Evolutionary conservation across 257 asterid species (phyloP), one percentile per base, ranked within the genome.

Genomic region (Solanum phureja): DNA sequence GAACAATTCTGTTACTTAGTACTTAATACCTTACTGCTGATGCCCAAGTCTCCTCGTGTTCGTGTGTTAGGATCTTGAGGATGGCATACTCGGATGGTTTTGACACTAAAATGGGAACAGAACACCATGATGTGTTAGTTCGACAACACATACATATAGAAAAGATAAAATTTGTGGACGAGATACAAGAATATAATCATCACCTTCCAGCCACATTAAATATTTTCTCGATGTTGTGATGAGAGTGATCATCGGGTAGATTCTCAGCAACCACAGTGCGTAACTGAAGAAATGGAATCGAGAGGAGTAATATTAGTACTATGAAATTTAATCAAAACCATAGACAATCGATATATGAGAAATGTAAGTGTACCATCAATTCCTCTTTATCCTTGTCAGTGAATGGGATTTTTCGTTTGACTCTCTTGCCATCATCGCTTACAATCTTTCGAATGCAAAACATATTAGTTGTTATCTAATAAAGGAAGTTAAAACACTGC

Each of bases 191-290:
- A 82, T 9, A 88, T 16, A 76, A 97, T 16, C 77, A 97, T 19
- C 84, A 97, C 99, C 93, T 90, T 89, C 99, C 99, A 49, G 95
- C 98, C 66, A 95, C 97, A 77, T 94, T 94, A 86, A 97, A 96
- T 86, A 97, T 92, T 90, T 94, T 97, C 93, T 96, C 98, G 13
- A 96, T 94, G 89, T 97, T 97, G 91, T 95, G 99, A 90, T 97
- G 99, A 8, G 99, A 97, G 89, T 97, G 99, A 92, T 97, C 99
- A 56, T 96, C 97, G 0, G 99, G 99, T 60, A 97, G 94, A 90
- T 97, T 95, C 83, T 96, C 99, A 72, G 97, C 99, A n/a, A 97
- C 95, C 52, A 97, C 95, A 21, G 99, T 97, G 68, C 99, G 89
- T 76, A 91, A 86, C 99, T 97, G 92, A 83, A 88, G 16, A 9